Percentiles rank a stretch among this genome's conserved stretches.
These are phyloP conservation scores for Fusarium miscanthi DNA, from an alignment of 2,329 filamentous ascomycete species.

Conservation along the genomic window DNA sequence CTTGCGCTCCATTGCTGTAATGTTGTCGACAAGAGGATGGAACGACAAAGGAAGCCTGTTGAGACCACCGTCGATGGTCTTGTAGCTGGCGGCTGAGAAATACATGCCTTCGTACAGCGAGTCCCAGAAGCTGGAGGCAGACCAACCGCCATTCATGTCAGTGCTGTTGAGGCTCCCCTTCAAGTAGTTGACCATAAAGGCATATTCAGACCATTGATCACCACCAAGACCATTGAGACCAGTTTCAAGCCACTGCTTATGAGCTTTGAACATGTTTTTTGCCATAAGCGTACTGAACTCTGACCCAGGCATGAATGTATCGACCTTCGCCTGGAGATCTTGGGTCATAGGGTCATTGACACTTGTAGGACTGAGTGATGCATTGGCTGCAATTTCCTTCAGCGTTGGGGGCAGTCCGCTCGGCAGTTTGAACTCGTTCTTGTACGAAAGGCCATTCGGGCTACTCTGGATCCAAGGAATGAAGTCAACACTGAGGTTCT, in stretches of 20 bases:
- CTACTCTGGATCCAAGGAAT: conserved; percentile 9
- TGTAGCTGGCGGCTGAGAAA: conserved; percentile 3
- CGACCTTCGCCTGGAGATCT: not conserved
- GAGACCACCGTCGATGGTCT: not conserved
- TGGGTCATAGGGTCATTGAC: rapidly evolving
- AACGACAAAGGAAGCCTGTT: not conserved
- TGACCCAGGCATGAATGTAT: not conserved
- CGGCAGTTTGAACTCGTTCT: conserved; percentile 12
- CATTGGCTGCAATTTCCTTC: not conserved
- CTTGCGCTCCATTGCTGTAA: conserved; percentile 5
- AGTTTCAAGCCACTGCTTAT: conserved; percentile 19
- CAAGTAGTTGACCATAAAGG: conserved; percentile 15
- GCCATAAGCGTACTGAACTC: conserved; percentile 16
- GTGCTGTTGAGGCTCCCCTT: conserved; percentile 9
- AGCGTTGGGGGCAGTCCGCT: not conserved
- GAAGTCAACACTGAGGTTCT: conserved; percentile 11
- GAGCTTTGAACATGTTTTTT: conserved; percentile 16
- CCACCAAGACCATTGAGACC: not conserved
- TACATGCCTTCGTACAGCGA: not conserved
- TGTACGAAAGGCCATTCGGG: not conserved
- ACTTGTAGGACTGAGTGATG: not conserved
- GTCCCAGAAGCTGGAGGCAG: not conserved
- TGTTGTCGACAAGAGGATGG: conserved; percentile 1
- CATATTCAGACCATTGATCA: conserved; percentile 11
- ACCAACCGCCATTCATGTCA: not conserved